Percentiles rank a stretch among this genome's conserved stretches.
Evolutionary conservation across 116 monocot genomes (phyloP).

Genomic region (Zostera marina): DNA sequence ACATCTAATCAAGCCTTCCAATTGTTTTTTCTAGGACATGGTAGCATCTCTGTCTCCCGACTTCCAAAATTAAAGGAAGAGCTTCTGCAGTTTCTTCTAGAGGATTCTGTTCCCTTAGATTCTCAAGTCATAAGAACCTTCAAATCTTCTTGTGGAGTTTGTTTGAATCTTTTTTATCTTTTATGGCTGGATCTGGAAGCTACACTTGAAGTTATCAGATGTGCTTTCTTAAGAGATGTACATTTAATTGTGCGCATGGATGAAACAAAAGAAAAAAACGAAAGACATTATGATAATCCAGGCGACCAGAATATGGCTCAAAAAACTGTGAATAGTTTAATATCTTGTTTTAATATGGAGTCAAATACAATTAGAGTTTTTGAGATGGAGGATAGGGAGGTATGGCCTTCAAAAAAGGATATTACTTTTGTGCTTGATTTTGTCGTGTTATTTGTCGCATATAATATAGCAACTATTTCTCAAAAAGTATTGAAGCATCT

Average conservation of each 20-base stretch:
- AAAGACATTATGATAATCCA: slow-evolving; percentile 8
- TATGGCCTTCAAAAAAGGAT: slow-evolving; percentile 69
- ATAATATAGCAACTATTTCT: slow-evolving; percentile 36
- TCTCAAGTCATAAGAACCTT: slow-evolving; percentile 35
- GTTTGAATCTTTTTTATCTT: slow-evolving; percentile 67
- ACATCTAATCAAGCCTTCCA: neutral
- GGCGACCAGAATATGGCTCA: slow-evolving; percentile 38
- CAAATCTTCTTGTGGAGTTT: slow-evolving; percentile 34
- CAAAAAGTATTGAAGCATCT: slow-evolving; percentile 54
- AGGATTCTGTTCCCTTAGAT: slow-evolving; percentile 45
- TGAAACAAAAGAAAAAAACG: slow-evolving; percentile 7
- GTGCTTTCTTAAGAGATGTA: slow-evolving; percentile 40
- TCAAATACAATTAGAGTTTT: slow-evolving; percentile 30
- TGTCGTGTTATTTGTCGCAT: slow-evolving; percentile 53
- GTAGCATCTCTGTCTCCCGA: slow-evolving; percentile 41
- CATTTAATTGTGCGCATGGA: no score
- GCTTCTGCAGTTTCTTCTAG: slow-evolving; percentile 64
- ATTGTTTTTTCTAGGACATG: slow-evolving; percentile 54
- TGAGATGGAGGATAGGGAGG: slow-evolving; percentile 28
- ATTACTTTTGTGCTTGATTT: slow-evolving; percentile 50
- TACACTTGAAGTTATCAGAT: slow-evolving; percentile 67
- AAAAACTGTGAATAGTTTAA: slow-evolving; percentile 28
- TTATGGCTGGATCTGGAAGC: slow-evolving; percentile 72
- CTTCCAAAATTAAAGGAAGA: slow-evolving; percentile 51
- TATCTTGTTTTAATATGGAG: slow-evolving; percentile 56